phyloP scores from a whole-genome alignment of 352 stramenopile genomes.

The Globisporangium cystogenes region DNA sequence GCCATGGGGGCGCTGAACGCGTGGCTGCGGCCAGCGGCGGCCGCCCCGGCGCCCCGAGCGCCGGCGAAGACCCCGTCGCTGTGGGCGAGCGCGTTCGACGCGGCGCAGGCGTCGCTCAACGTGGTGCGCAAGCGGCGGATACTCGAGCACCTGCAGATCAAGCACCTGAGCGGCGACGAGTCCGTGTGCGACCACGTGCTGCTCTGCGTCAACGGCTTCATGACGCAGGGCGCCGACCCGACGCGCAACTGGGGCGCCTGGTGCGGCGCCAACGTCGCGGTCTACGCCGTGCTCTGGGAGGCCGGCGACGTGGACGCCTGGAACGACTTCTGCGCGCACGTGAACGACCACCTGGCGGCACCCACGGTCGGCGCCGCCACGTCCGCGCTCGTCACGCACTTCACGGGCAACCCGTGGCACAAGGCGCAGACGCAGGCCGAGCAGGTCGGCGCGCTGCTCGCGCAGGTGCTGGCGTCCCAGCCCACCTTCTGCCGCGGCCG shows the following conservation, averaged over 20 bases:
- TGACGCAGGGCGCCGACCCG: conserved; percentile 73
- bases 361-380: conserved; percentile 27
- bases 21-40: conserved; percentile 37
- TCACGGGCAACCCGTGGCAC: conserved; percentile 81
- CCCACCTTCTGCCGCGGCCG: conserved; percentile 45
- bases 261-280: conserved; percentile 28
- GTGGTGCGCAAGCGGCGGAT: conserved; percentile 53
- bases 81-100: conserved; percentile 71
- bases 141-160: conserved; percentile 62
- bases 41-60: conserved; percentile 4
- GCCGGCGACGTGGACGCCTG: conserved; percentile 63
- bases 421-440: conserved; percentile 76
- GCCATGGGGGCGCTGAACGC: conserved; percentile 64
- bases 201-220: conserved; percentile 85
- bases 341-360: conserved; percentile 52
- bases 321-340: conserved; percentile 76
- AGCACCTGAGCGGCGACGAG: conserved; percentile 62
- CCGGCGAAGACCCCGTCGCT: conserved; percentile 17
- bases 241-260: conserved; percentile 57
- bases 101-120: conserved; percentile 67
- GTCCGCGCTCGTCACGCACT: conserved; percentile 60
- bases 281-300: conserved; percentile 79
- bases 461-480: conserved; percentile 48
- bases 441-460: conserved; percentile 68
- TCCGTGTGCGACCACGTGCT: conserved; percentile 48